These are phyloP conservation scores for Berkeleyomyces rouxiae DNA, from an alignment of 2,329 filamentous ascomycete genomes.

Conservation along the genomic window DNA sequence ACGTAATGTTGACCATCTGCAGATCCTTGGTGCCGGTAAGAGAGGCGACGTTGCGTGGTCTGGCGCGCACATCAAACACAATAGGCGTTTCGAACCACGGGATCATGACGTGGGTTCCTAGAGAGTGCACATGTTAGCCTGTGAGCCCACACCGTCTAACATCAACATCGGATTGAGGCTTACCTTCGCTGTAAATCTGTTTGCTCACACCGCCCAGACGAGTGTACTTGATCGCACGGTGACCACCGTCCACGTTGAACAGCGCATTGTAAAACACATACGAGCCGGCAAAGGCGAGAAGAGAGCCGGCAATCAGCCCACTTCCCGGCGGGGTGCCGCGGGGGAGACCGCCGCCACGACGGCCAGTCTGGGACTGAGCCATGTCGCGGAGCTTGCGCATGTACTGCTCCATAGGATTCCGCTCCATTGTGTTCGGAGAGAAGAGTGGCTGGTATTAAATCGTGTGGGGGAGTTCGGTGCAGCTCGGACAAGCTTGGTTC, in stretches of 20 bases:
- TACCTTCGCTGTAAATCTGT: conserved; percentile 93
- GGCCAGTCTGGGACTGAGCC: conserved; percentile 25
- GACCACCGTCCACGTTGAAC: conserved; percentile 89
- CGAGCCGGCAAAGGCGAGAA: conserved; percentile 31
- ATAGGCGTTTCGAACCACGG: conserved; percentile 97
- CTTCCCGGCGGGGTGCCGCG: conserved; percentile 23
- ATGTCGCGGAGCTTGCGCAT: conserved; percentile 34
- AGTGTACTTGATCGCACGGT: conserved; percentile 96
- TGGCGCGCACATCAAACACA: conserved; percentile 94
- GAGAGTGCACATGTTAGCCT: conserved; percentile 14
- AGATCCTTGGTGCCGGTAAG: conserved; percentile 97
- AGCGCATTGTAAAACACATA: conserved; percentile 42
- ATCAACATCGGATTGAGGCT: conserved; percentile 13
- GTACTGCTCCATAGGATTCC: conserved; percentile 32
- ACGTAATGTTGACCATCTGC: conserved; percentile 99
- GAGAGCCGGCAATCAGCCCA: conserved; percentile 25
- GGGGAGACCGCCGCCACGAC: conserved; percentile 27
- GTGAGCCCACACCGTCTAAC: not conserved
- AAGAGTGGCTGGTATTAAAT: not conserved
- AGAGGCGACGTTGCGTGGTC: conserved; percentile 89
- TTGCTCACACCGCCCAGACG: conserved; percentile 82
- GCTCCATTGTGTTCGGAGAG: conserved; percentile 12
- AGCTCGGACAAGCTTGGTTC: not conserved
- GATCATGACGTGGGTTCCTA: conserved; percentile 81
- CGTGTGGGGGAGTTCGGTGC: not conserved